A percentile compares a stretch with the other conserved stretches of the same genome.
phyloP scores from a whole-genome alignment of 192 early-diverging fungal species.

The Dimargaris cristalligena region DNA sequence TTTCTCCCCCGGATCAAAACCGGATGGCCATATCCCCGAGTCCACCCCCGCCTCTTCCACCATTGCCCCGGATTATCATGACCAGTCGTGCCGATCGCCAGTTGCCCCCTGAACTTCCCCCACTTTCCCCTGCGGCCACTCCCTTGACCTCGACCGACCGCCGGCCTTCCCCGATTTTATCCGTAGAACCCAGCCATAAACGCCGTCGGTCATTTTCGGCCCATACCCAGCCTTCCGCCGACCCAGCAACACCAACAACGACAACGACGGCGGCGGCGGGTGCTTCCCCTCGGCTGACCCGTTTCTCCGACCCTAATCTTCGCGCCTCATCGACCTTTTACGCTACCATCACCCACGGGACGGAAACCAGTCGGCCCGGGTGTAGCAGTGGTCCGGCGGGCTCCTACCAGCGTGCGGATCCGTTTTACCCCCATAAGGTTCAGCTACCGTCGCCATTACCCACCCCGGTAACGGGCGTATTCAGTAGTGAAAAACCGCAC shows the following conservation, averaged over 20 bases:
- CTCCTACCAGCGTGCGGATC: neutral
- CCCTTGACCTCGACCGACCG: neutral
- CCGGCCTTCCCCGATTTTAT: neutral
- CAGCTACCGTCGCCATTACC: conserved; percentile 2
- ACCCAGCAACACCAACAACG: too few species aligned
- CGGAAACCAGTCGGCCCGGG: neutral
- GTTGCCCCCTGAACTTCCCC: neutral
- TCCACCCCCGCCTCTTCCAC: neutral
- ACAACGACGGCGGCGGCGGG: neutral
- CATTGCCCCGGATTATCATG: neutral
- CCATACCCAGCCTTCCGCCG: too few species aligned
- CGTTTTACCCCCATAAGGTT: neutral
- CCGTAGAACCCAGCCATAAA: neutral
- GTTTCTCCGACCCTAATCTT: conserved; percentile 6
- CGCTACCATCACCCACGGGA: neutral
- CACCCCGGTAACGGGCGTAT: neutral
- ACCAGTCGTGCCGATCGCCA: neutral
- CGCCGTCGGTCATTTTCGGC: neutral
- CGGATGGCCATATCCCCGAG: too few species aligned
- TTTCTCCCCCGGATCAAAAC: too few species aligned
- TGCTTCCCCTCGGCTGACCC: neutral
- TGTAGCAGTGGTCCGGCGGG: neutral
- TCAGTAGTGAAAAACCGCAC: neutral
- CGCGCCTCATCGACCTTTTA: neutral
- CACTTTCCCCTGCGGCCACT: too few species aligned